Evolutionary conservation across 805 yeast species (phyloP).

Genomic region (Candida dendrica): DNA sequence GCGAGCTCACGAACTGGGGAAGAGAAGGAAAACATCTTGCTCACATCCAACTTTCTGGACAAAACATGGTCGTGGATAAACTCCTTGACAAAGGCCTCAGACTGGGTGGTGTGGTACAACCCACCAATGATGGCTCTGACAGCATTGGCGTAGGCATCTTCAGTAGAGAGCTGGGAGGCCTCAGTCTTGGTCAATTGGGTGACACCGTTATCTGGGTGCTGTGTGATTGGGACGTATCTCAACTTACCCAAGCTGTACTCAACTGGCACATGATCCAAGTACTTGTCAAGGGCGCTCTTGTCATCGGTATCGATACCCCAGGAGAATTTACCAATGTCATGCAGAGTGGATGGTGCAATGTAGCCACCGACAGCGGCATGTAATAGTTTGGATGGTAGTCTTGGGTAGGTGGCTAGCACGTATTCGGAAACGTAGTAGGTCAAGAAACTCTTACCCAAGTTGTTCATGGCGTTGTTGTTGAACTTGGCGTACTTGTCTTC

Average conservation of each 20-base stretch:
- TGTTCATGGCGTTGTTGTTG: slow-evolving; percentile 71
- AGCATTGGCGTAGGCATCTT: slow-evolving; percentile 48
- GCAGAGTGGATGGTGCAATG: slow-evolving; percentile 59
- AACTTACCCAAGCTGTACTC: slow-evolving; percentile 64
- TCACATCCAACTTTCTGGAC: slow-evolving; percentile 74
- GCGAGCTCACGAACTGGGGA: slow-evolving; percentile 84
- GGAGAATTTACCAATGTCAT: slow-evolving; percentile 50
- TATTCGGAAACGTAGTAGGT: slow-evolving; percentile 71
- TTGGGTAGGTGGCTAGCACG: slow-evolving; percentile 71
- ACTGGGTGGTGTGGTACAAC: slow-evolving; percentile 60
- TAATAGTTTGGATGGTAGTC: slow-evolving; percentile 77
- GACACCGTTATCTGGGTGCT: slow-evolving; percentile 42
- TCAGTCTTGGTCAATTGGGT: slow-evolving; percentile 32
- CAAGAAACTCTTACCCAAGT: slow-evolving; percentile 76
- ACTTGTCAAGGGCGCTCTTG: slow-evolving; percentile 55
- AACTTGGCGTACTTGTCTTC: slow-evolving; percentile 32
- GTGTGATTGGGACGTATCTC: slow-evolving; percentile 36
- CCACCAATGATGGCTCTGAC: slow-evolving; percentile 84
- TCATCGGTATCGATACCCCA: slow-evolving; percentile 90
- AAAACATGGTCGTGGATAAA: slow-evolving; percentile 73
- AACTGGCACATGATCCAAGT: slow-evolving; percentile 60
- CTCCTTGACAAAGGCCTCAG: slow-evolving; percentile 46
- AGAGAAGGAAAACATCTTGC: slow-evolving; percentile 69
- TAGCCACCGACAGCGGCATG: slow-evolving; percentile 71
- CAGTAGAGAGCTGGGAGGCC: slow-evolving; percentile 19